Base-by-base conservation (phyloP, 2,329 filamentous ascomycete genomes). In the Sordariomycetes sp. region DNA sequence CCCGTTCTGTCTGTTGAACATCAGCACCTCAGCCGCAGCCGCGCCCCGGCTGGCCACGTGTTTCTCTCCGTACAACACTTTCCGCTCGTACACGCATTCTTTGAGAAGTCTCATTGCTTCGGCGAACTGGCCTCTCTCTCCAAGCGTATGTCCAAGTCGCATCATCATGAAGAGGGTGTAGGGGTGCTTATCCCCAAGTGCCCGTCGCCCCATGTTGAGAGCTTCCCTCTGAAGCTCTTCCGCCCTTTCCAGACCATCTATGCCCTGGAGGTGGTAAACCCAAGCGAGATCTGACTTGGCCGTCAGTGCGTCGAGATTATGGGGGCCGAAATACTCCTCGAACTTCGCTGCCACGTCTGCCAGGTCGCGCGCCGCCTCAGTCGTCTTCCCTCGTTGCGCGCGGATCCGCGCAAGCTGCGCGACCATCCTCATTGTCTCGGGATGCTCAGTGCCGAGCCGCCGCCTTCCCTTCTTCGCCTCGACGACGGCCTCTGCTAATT, bases 241-340 rank as follows among this genome's bases (percentile, higher is more conserved):
- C 0, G 69, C 72, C 46, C 72, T 68, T 18, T 60, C 64, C 24
- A 73, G 70, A 0, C 68, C 68, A 51, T 67, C 67, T 40, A 3
- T 11, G 20, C 43, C 20, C 4, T 72, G 63, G 59, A 71, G 59
- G n/a, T 50, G 51, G 28, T 37, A 57, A 0, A 55, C 59, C 3
- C 40, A 18, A 0, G 57, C 59, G 14, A 60, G 53, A 10, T 61
- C 28, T 12, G 55, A 37, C 51, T 54, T 57, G 32, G 58, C 53
- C 3, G 56, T 24, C 48, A 60, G 53, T 8, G 59, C 55, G 1
- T 46, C 60, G 0, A 53, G 43, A 25, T 61, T 51, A 18, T 57
- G 51, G 2, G 53, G 46, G 3, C 51, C 51, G 12, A 53, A 24
- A 20, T 46, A 53, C 4, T 37, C 18, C 20, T 60, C 59, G n/a